Evolutionary conservation across 1,284 basidiomycete genomes (phyloP), one percentile per base, ranked within the genome.

Genomic region (Leccinum griseonigrum): DNA sequence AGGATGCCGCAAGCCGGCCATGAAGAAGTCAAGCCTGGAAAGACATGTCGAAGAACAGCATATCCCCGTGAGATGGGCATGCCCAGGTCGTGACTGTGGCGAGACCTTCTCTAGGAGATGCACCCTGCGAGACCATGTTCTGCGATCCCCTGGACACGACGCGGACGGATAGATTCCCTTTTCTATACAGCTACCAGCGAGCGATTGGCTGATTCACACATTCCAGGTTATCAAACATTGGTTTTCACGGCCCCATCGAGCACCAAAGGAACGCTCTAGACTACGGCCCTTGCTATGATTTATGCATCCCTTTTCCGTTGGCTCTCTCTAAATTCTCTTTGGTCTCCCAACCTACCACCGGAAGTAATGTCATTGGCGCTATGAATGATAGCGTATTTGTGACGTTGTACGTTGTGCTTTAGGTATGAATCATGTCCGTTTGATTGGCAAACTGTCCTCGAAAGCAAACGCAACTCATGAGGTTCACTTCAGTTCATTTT

Each of bases 11-110:
- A 22, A 1, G 8, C 0, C 0, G 0, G 34, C 32, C 0, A 68
- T 69, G 67, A 53, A 0, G 38, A 61, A 11, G 40, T 10, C 63
- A 0, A 61, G 64, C 14, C 58, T 69, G 1, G 61, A 62, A 16
- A 52, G 69, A 0, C 68, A 69, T 8, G 3, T 57, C 1, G 54
- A 14, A 1, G 68, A 70, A 2, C 61, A 56, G 1, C 68, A 69
- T n/a, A 1, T 68, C 11, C 36, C 48, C 0, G 51, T 26, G 1
- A 60, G 2, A 7, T 69, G 68, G 68, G 48, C 55, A 0, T 69
- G 69, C 18, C 61, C 57, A 0, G 2, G 38, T n/a, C 38, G 7
- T 38, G 38, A 0, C 2, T 71, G 68, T 22, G 0, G 0, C 3
- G 4, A 7, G 0, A 38, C 13, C 1, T 60, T 67, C 52, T 57